Conservation (phyloP, 768 basidiomycete genomes). For the Termitomyces sp. region DNA sequence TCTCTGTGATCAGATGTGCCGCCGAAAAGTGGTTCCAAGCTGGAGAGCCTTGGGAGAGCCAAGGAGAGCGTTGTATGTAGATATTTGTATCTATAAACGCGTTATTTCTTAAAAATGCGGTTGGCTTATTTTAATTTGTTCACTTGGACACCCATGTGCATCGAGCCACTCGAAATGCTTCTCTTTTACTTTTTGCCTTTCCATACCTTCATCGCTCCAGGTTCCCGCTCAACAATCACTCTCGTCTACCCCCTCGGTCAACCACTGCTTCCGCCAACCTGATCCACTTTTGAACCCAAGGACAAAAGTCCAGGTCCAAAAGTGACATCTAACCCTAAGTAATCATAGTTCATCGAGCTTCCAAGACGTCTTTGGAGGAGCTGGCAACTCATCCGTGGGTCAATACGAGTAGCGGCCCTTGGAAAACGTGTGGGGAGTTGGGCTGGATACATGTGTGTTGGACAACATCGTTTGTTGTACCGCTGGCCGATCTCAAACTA, state of each 20-base stretch:
- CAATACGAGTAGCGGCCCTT: slow-evolving; percentile 16
- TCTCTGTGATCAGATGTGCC: slow-evolving; percentile 18
- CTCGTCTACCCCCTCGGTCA: slow-evolving; percentile 25
- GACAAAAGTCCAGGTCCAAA: too few species aligned
- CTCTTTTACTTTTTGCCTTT: slow-evolving; percentile 19
- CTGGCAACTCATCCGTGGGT: slow-evolving; percentile 20
- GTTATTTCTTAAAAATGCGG: slow-evolving; percentile 13
- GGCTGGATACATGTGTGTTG: slow-evolving; percentile 13
- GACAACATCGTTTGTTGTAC: slow-evolving; percentile 8
- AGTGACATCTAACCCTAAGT: slow-evolving; percentile 66
- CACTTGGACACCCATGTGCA: slow-evolving; percentile 14
- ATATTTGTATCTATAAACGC: slow-evolving; percentile 22
- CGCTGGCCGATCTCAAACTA: slow-evolving; percentile 6
- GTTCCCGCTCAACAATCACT: slow-evolving; percentile 30
- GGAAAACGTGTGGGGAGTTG: slow-evolving; percentile 14
- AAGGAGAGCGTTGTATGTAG: slow-evolving; percentile 3
- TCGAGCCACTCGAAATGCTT: slow-evolving; percentile 7
- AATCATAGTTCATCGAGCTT: slow-evolving; percentile 29
- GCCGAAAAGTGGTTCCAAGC: too few species aligned
- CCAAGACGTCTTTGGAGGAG: slow-evolving; percentile 27
- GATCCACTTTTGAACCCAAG: slow-evolving; percentile 39
- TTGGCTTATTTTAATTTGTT: slow-evolving; percentile 6
- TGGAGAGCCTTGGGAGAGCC: too few species aligned
- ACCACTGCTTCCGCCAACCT: slow-evolving; percentile 46
- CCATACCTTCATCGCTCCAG: slow-evolving; percentile 46